phyloP scores from a whole-genome alignment of 768 basidiomycete genomes.

The Auricularia sp. region DNA sequence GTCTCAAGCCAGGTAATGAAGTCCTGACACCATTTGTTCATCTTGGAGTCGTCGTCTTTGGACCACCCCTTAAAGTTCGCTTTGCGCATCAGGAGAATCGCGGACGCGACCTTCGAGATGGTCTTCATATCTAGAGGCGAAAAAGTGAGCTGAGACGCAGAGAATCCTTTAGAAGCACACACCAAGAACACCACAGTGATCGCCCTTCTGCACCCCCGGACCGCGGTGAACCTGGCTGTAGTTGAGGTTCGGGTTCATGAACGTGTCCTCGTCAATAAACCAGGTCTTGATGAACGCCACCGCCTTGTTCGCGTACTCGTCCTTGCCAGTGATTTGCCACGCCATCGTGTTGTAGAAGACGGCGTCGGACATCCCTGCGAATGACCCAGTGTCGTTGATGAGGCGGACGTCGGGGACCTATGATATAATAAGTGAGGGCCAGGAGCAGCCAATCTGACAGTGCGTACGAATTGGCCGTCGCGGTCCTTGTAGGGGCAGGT shows the following conservation, averaged over 20 bases:
- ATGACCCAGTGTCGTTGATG: constrained; percentile 45
- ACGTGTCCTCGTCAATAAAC: constrained; percentile 40
- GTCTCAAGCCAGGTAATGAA: constrained; percentile 17
- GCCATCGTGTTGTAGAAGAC: constrained; percentile 54
- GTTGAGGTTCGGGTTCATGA: constrained; percentile 57
- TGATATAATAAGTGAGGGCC: neutral
- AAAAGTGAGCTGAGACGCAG: too few relatives aligned
- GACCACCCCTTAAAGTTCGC: constrained; percentile 13
- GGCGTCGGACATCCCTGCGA: constrained; percentile 47
- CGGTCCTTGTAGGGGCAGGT: constrained; percentile 45
- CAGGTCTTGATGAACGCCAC: constrained; percentile 42
- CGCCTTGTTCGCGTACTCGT: constrained; percentile 33
- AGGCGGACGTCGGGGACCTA: constrained; percentile 41
- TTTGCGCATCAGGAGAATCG: constrained; percentile 15
- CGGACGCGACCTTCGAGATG: constrained; percentile 14
- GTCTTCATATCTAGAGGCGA: neutral
- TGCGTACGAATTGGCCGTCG: constrained; percentile 35
- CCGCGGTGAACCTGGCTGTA: constrained; percentile 40
- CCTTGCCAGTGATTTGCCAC: constrained; percentile 35
- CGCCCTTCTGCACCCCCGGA: constrained; percentile 15
- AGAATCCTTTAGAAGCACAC: constrained; percentile 5
- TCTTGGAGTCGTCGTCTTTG: constrained; percentile 11
- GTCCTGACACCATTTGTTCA: constrained; percentile 15
- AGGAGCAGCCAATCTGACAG: constrained; percentile 32
- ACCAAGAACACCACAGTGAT: constrained; percentile 18